These are phyloP conservation scores for Teunomyces lycoperdinae DNA, from an alignment of 805 yeast genomes.

Conservation along the genomic window DNA sequence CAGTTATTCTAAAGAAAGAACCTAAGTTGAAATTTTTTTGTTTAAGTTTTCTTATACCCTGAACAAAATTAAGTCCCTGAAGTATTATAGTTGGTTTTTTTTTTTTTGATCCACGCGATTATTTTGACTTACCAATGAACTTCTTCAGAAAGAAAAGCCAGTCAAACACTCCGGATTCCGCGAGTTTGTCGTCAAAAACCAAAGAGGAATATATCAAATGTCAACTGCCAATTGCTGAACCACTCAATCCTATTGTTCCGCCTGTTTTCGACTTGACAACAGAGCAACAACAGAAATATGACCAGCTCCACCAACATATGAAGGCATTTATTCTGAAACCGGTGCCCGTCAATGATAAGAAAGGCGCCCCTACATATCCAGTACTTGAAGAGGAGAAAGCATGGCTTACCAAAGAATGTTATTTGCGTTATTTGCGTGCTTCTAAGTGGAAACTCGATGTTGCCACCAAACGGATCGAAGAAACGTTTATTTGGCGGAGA, in stretches of 20 bases:
- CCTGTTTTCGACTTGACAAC: conserved; percentile 28
- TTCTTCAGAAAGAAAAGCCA: conserved; percentile 2
- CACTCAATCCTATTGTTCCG: conserved; percentile 31
- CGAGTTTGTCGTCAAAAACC: conserved; percentile 9
- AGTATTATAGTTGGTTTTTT: no score
- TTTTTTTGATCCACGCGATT: no score
- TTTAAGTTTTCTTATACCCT: no score
- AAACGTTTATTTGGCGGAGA: conserved; percentile 88
- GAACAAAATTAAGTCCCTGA: no score
- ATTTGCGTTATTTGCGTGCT: conserved; percentile 86
- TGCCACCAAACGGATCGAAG: conserved; percentile 70
- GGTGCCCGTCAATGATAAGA: conserved; percentile 27
- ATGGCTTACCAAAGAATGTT: conserved; percentile 92
- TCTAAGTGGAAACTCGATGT: conserved; percentile 81
- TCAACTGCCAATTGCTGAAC: conserved; percentile 38
- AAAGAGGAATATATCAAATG: conserved; percentile 23
- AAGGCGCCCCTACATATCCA: conserved; percentile 22
- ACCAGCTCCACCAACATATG: conserved; percentile 28
- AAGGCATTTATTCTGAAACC: conserved; percentile 21
- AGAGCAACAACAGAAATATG: conserved; percentile 32
- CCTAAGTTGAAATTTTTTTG: no score
- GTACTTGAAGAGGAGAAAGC: conserved; percentile 59
- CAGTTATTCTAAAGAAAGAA: no score
- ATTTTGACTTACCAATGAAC: neutral
- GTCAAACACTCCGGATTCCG: neutral